Evolutionary conservation across 768 basidiomycete species (phyloP), one percentile per base, ranked within the genome.

Genomic region (Lactarius vividus): DNA sequence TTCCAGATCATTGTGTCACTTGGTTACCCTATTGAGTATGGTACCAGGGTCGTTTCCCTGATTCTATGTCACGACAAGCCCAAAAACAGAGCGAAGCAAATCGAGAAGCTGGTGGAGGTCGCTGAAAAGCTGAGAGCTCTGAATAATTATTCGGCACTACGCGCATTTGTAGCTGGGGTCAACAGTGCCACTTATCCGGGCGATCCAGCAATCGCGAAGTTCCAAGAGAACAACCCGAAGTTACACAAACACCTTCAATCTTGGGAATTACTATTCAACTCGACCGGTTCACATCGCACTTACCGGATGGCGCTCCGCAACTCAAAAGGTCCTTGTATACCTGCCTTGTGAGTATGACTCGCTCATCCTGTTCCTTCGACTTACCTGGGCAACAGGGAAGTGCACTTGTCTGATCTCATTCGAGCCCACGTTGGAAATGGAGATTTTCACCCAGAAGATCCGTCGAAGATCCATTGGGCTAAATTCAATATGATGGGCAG

Each of bases 401-500:
- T 96, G 11, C 93, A 95, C 66, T 86, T 95, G 71, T 90, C 92
- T 46, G 95, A 96, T 74, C 81, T 98, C 57, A 89, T 95, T 55
- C 88, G 87, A 67, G 85, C 94, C 9, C 88, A 97, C 69, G 92
- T 93, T 77, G 90, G 87, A 64, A 95, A 96, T 67, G 80, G 81
- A 2, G 92, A 96, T 71, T 82, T 85, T 68, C 84, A 85, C 68
- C 78, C 85, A 8, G 78, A 83, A 26, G 88, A 92, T 71, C 80
- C 86, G 4, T 79, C 75, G 46, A 86, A 87, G 73, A 91, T 98
- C 61, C 94, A 98, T 72, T 98, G 96, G 96, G 92, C 89, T 31
- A 98, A 98, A 77, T 97, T 91, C 77, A 90, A 89, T 70, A 89
- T 94, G 84, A 90, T 98, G 80, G 95, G 89, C 35, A 84, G 88